Percentiles rank a stretch among this genome's conserved stretches.
Evolutionary conservation across 31 red algal species (phyloP).

Genomic region (Bonnemaisonia californica): DNA sequence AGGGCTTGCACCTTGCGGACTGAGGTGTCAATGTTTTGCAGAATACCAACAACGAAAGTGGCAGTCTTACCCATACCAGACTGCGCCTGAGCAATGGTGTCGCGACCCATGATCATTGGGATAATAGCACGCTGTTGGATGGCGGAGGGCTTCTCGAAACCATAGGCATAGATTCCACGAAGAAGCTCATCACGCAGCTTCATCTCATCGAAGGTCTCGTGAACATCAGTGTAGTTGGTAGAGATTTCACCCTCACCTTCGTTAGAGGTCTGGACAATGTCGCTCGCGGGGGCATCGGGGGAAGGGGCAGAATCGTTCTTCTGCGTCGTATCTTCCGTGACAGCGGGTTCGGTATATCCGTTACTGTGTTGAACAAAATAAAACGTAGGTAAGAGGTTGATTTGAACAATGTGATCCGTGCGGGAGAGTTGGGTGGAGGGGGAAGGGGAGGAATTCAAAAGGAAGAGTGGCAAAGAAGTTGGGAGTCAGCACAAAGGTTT

Average conservation of each 20-base stretch:
- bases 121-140: slow-evolving; percentile 99
- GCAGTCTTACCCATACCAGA: slow-evolving; percentile 99
- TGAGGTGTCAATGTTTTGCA: slow-evolving; percentile 93
- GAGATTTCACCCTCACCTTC: slow-evolving; percentile 70
- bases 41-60: slow-evolving; percentile 94
- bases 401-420: no score
- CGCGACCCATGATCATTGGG: slow-evolving; percentile 89
- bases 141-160: slow-evolving; percentile 99
- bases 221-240: slow-evolving; percentile 86
- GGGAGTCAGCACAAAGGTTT: neutral
- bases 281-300: slow-evolving; percentile 19
- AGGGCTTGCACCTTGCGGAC: slow-evolving; percentile 95
- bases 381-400: no score
- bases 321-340: slow-evolving; percentile 18
- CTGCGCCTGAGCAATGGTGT: slow-evolving; percentile 99
- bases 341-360: slow-evolving; percentile 48
- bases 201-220: slow-evolving; percentile 99
- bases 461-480: neutral
- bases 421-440: neutral
- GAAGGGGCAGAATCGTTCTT: slow-evolving; percentile 11
- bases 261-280: slow-evolving; percentile 31
- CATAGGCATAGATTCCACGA: slow-evolving; percentile 99
- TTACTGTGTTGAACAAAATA: slow-evolving; percentile 24
- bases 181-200: slow-evolving; percentile 93
- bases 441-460: neutral